Evolutionary conservation across 2,329 filamentous ascomycete species (phyloP), one percentile per base, ranked within the genome.

Genomic region (Keithomyces neogunnii): DNA sequence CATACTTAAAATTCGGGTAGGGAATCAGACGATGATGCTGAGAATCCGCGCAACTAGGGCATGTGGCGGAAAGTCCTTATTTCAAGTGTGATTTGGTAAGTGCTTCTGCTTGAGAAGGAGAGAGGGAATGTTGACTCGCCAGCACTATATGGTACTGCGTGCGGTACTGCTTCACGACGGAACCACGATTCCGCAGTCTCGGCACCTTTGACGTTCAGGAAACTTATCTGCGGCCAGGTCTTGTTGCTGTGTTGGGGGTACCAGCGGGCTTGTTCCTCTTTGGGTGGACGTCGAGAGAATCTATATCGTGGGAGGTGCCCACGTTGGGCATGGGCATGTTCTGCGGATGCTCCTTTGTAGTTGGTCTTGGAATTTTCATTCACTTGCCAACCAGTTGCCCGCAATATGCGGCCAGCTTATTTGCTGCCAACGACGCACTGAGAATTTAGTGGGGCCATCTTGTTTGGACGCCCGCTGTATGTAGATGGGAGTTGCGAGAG

Each of bases 381-480:
- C 75, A 77, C 45, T 39, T 44, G 71, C 0, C 57, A 66, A 35
- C 33, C 11, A 35, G 33, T 11, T 35, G 11, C 11, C 33, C 33
- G 33, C 65, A 68, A 49, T 76, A 77, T 56, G 74, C 75, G 0
- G 75, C 76, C 8, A 71, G 65, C 45, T 60, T 80, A 39, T 79
- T 80, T 57, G 76, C 76, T 0, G 74, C 67, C 5, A 80, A 78
- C 58, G 75, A 77, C 61, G 73, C 76, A 54, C 69, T 72, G 57
- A 68, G 75, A 35, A 69, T 66, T 29, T 3, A 75, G 74, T 40
- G 78, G 72, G 0, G 72, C 72, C 13, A 71, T 82, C 46, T 66
- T 81, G 29, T 81, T 80, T 59, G 71, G 72, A 1, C 67, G 71
- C 31, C 78, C 79, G 3, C 66, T 83, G 51, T 82, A 74, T 50